phyloP scores from a whole-genome alignment of 73 alveolate genomes.

The Paramecium sonneborni region DNA sequence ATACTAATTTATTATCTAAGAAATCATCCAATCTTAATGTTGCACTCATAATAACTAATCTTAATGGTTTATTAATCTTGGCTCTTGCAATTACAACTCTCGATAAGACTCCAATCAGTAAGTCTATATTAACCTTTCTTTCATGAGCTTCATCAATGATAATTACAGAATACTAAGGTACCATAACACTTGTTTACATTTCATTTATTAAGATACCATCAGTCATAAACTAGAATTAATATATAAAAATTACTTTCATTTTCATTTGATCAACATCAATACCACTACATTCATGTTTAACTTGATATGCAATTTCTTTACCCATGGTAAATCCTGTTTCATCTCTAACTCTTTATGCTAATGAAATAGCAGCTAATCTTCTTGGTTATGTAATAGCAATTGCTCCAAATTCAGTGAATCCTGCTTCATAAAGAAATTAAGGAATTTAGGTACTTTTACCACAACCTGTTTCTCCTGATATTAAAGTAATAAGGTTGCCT shows the following conservation, averaged over 20 bases:
- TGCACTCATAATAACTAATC: conserved; percentile 97
- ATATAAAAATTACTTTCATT: conserved; percentile 69
- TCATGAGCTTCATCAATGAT: conserved; percentile 99
- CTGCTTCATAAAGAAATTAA: conserved; percentile 88
- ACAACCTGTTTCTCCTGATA: conserved; percentile 98
- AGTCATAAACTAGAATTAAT: conserved; percentile 87
- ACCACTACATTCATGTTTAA: conserved; percentile 87
- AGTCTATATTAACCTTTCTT: conserved; percentile 97
- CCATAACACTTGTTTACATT: conserved; percentile 83
- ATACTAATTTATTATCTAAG: conserved; percentile 87
- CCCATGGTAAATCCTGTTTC: conserved; percentile 90
- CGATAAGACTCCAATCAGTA: conserved; percentile 91
- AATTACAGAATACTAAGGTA: conserved; percentile 92
- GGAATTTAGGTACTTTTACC: conserved; percentile 98
- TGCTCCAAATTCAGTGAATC: conserved; percentile 80
- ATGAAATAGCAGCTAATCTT: conserved; percentile 96
- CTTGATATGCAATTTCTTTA: conserved; percentile 93
- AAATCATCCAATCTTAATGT: conserved; percentile 95
- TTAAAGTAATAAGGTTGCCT: conserved; percentile 88
- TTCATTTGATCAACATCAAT: conserved; percentile 74
- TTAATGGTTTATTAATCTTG: conserved; percentile 81
- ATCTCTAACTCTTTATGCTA: conserved; percentile 92
- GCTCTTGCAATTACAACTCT: conserved; percentile 89
- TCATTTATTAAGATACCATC: conserved; percentile 97
- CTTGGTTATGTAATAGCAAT: conserved; percentile 98